Evolutionary conservation across 169 alveolate genomes (phyloP).

Genomic region (Cryptosporidium canis): DNA sequence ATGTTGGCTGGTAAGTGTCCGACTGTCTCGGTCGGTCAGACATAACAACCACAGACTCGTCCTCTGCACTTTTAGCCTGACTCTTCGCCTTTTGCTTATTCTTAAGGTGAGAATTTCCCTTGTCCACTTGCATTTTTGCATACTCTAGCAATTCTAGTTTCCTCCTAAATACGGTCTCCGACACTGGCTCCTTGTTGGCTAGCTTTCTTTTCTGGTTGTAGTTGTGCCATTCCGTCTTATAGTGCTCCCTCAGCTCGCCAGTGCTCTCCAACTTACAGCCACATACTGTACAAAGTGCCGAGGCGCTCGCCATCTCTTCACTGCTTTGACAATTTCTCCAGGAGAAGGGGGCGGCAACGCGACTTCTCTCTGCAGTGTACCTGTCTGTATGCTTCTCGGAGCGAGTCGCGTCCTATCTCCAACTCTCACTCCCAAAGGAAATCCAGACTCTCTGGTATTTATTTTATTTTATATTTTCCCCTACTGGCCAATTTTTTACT

Average conservation of each 20-base stretch:
- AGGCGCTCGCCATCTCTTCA: slow-evolving; percentile 6
- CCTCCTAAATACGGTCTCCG: slow-evolving; percentile 74
- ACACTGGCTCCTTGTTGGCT: slow-evolving; percentile 71
- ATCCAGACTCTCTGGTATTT: background rate
- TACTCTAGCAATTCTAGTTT: slow-evolving; percentile 70
- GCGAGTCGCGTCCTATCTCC: background rate
- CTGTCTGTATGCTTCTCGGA: background rate
- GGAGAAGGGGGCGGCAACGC: no score
- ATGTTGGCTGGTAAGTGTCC: slow-evolving; percentile 66
- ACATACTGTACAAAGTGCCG: slow-evolving; percentile 65
- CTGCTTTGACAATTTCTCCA: background rate
- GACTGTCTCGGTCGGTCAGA: background rate
- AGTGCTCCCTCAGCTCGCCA: slow-evolving; percentile 72
- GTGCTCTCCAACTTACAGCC: background rate
- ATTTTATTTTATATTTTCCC: background rate
- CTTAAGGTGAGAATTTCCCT: slow-evolving; percentile 52
- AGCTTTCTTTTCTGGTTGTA: slow-evolving; percentile 85
- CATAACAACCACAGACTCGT: background rate
- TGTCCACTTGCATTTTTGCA: slow-evolving; percentile 12
- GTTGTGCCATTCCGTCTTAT: slow-evolving; percentile 87
- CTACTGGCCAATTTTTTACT: background rate
- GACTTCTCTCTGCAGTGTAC: no score
- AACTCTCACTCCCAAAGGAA: background rate
- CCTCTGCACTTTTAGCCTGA: background rate
- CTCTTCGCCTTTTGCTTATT: background rate